phyloP scores from a whole-genome alignment of 257 asterid genomes.

The Solanum pinnatisectum region DNA sequence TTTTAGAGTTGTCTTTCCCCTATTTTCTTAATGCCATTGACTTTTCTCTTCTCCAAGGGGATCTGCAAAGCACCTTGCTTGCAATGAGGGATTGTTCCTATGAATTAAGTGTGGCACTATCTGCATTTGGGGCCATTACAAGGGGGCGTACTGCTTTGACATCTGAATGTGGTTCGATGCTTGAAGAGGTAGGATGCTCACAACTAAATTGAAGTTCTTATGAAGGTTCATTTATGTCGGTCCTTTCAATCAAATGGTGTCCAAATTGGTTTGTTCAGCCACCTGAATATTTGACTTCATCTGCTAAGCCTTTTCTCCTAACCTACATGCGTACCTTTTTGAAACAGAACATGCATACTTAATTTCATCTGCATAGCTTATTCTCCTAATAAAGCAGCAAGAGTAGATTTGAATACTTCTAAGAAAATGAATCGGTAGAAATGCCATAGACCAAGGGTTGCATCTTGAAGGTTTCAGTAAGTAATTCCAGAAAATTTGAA shows the following conservation, averaged over 20 bases:
- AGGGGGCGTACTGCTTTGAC: conserved; percentile 89
- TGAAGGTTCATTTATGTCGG: neutral
- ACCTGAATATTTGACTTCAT: neutral
- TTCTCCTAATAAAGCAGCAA: neutral
- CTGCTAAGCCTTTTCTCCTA: neutral
- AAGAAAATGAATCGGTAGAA: neutral
- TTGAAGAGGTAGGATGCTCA: conserved; percentile 67
- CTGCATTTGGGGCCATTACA: conserved; percentile 63
- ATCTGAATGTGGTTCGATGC: conserved; percentile 98
- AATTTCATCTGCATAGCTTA: neutral
- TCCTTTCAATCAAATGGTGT: neutral
- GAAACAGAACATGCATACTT: neutral
- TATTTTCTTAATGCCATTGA: neutral
- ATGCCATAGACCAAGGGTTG: neutral
- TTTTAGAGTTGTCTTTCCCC: neutral
- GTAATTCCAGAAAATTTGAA: neutral
- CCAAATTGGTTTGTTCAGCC: neutral
- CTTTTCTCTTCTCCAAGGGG: conserved; percentile 42
- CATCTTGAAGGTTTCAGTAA: neutral
- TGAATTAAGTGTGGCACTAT: conserved; percentile 72
- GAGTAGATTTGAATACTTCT: neutral
- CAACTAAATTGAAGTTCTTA: conserved; percentile 1
- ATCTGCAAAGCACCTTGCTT: conserved; percentile 80
- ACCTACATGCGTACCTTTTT: neutral
- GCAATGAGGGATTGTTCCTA: conserved; percentile 83